Evolutionary conservation across 2,329 filamentous ascomycete species (phyloP), one percentile per base, ranked within the genome.

Genomic region (Aurifilum marmelostoma): DNA sequence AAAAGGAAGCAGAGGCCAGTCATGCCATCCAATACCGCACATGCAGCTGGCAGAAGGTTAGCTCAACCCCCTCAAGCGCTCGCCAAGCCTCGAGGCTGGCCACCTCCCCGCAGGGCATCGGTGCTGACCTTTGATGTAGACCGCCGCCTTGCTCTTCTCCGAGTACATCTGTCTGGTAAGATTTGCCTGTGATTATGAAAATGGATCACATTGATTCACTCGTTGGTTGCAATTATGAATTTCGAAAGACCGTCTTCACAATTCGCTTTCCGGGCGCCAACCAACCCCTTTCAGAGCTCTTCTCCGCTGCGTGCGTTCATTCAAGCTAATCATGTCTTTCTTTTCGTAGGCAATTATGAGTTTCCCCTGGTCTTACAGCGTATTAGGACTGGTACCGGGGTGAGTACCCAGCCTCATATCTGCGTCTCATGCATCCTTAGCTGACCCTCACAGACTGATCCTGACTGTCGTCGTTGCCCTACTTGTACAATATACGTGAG

Each of bases 311-410:
- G n/a, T n/a, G 18, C 41, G 41, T 59, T 47, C 6, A 21, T 27
- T 6, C 9, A 11, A 41, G 54, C 68, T 69, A 47, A 69, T 27
- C 1, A 3, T 21, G 50, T 14, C 29, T 1, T 54, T 50, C 21
- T 61, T 39, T 87, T 87, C 29, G 60, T 69, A 82, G 78, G 84
- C 88, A 69, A 97, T 97, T 77, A 97, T 97, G 94, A 97, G 92
- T 64, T 97, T 97, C 74, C 94, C 94, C 0, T 97, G 92, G 86
- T 97, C 93, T 0, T 97, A 97, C 80, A 92, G 93, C 58, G 83
- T 95, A 37, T 87, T 97, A 9, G 94, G 94, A 9, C 85, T 97
- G 21, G 92, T 97, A 0, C 94, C 94, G 0, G 94, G 92, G 80
- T 82, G 75, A 75, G 73, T 69, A 1, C 21, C 29, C 4, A 21